A percentile compares a stretch with the other conserved stretches of the same genome.
Conservation (phyloP, 768 basidiomycete genomes). For the Brasilioporus rufonigricans region DNA sequence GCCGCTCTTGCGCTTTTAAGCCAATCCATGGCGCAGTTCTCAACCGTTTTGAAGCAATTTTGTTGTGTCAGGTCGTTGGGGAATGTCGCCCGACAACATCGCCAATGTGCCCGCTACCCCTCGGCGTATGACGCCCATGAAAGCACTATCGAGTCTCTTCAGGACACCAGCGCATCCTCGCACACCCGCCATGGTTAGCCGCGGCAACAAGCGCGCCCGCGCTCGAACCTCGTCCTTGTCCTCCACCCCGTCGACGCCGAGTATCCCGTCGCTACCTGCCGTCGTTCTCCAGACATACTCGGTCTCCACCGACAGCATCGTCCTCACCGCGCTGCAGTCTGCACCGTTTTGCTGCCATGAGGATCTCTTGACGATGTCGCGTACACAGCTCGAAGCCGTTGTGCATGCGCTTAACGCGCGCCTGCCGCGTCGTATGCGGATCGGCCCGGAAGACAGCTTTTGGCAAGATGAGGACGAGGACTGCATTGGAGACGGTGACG, state of each 20-base stretch:
- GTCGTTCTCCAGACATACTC: conserved; percentile 63
- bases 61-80: neutral
- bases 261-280: conserved; percentile 26
- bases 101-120: conserved; percentile 8
- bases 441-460: conserved; percentile 39
- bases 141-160: conserved; percentile 19
- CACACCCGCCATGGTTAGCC: conserved; percentile 19
- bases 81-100: conserved; percentile 9
- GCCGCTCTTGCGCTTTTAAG: conserved; percentile 9
- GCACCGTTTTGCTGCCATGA: conserved; percentile 75
- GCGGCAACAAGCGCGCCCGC: conserved; percentile 20
- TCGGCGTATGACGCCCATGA: conserved; percentile 9
- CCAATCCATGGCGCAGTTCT: neutral
- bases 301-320: conserved; percentile 46
- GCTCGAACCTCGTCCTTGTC: conserved; percentile 8
- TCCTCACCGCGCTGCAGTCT: conserved; percentile 58
- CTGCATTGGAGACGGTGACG: neutral
- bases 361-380: conserved; percentile 65
- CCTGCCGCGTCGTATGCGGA: conserved; percentile 51
- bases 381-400: conserved; percentile 48
- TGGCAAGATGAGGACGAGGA: conserved; percentile 1
- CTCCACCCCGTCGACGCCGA: conserved; percentile 9
- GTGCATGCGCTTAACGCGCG: conserved; percentile 54
- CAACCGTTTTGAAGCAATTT: neutral
- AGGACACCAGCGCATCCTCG: conserved; percentile 23